Evolutionary conservation across 78 protist species (phyloP).

Genomic region (Dictyostelium brefeldianum): DNA sequence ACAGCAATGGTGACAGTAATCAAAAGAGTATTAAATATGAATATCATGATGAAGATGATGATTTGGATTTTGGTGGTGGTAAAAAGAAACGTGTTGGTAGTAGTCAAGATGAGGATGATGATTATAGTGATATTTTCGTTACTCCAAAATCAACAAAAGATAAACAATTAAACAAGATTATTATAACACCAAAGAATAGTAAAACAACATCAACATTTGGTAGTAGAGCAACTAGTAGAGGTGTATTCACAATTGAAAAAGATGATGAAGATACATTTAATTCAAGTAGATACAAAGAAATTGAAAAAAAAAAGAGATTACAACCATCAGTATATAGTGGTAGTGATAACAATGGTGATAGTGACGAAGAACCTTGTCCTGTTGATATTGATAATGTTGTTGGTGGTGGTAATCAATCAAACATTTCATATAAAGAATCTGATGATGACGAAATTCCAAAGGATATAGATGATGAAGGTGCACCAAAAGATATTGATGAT

Average conservation of each 20-base stretch:
- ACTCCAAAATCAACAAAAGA: slow-evolving; percentile 29
- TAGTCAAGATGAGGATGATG: neutral
- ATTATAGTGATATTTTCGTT: slow-evolving; percentile 13
- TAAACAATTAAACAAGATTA: neutral
- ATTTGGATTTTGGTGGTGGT: neutral
- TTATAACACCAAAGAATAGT: neutral
- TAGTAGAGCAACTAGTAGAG: neutral
- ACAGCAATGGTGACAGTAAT: neutral
- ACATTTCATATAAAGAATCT: neutral
- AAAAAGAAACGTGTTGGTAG: neutral
- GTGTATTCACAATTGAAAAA: neutral
- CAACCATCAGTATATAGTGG: neutral
- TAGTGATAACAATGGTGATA: neutral
- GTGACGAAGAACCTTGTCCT: neutral
- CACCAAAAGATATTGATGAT: neutral
- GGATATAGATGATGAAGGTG: neutral
- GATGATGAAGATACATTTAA: neutral
- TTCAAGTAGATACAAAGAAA: neutral
- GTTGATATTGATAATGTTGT: neutral
- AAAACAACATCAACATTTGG: neutral
- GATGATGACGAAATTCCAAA: neutral
- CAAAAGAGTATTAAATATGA: neutral
- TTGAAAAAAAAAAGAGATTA: neutral
- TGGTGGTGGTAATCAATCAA: no score
- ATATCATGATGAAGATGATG: slow-evolving; percentile 11